These are phyloP conservation scores for Botryotinia globosa DNA, from an alignment of 2,329 filamentous ascomycete genomes.

Conservation along the genomic window DNA sequence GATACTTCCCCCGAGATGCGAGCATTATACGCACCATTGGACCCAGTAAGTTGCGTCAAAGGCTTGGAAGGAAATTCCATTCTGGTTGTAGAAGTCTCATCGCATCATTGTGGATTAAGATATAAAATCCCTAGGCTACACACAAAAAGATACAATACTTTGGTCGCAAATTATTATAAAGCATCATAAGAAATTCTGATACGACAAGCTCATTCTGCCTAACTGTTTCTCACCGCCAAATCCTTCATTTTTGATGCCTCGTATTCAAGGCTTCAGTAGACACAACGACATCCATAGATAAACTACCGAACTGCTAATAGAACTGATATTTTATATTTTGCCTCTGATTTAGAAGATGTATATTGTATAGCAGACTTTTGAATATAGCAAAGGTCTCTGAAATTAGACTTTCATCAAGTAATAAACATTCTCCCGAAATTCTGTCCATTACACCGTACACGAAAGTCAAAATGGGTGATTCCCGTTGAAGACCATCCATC, in stretches of 20 bases:
- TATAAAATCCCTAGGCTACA: neutral
- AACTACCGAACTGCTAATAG: neutral
- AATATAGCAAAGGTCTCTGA: neutral
- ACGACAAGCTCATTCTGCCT: slow-evolving; percentile 1
- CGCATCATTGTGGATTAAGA: neutral
- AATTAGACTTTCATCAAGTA: neutral
- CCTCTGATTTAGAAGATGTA: neutral
- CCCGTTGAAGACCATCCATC: neutral
- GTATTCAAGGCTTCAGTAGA: neutral
- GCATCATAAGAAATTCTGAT: neutral
- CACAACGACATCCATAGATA: neutral
- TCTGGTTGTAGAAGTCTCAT: neutral
- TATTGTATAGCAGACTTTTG: neutral
- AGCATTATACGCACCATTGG: slow-evolving; percentile 50
- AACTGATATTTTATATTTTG: neutral
- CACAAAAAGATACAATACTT: neutral
- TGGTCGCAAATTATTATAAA: neutral
- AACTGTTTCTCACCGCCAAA: neutral
- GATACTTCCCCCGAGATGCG: neutral
- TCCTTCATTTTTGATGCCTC: neutral
- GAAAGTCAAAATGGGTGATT: neutral
- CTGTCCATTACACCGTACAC: neutral
- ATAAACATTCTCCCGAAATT: neutral
- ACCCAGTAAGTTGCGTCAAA: slow-evolving; percentile 55
- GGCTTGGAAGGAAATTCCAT: slow-evolving; percentile 48